A percentile compares a stretch with the other conserved stretches of the same genome.
Evolutionary conservation across 495 filamentous ascomycete genomes (phyloP).

Genomic region (Penicillium chermesinum): DNA sequence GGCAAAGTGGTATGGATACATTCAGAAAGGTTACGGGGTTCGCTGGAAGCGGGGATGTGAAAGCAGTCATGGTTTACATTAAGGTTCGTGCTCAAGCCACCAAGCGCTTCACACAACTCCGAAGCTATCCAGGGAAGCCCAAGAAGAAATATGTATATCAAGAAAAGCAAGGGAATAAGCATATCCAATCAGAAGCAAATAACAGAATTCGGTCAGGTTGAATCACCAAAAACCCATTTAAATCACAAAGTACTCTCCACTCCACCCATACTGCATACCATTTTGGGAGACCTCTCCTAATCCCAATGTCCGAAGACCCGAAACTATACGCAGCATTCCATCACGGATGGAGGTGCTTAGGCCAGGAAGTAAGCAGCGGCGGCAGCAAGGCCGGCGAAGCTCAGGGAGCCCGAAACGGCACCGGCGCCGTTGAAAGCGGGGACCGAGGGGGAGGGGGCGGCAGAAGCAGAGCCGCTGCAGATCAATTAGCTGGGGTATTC

Average conservation of each 20-base stretch:
- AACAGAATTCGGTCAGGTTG: slow-evolving; percentile 19
- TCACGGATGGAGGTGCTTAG: slow-evolving; percentile 40
- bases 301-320: slow-evolving; percentile 4
- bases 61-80: slow-evolving; percentile 47
- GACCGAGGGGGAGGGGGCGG: slow-evolving; percentile 18
- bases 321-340: slow-evolving; percentile 13
- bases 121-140: slow-evolving; percentile 38
- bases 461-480: slow-evolving; percentile 6
- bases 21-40: slow-evolving; percentile 24
- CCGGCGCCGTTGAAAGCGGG: slow-evolving; percentile 45
- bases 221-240: slow-evolving; percentile 33
- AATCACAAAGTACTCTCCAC: slow-evolving; percentile 19
- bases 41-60: slow-evolving; percentile 28
- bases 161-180: slow-evolving; percentile 24
- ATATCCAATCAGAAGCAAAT: slow-evolving; percentile 28
- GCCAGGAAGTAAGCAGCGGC: slow-evolving; percentile 50
- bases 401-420: slow-evolving; percentile 44
- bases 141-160: slow-evolving; percentile 31
- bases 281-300: slow-evolving; percentile 4
- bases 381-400: slow-evolving; percentile 45
- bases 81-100: slow-evolving; percentile 43
- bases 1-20: slow-evolving; percentile 19
- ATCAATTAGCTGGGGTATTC: neutral
- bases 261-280: slow-evolving; percentile 6
- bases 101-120: slow-evolving; percentile 41